Conservation (phyloP, 2,329 filamentous ascomycete species). For the Cordyceps militaris region DNA sequence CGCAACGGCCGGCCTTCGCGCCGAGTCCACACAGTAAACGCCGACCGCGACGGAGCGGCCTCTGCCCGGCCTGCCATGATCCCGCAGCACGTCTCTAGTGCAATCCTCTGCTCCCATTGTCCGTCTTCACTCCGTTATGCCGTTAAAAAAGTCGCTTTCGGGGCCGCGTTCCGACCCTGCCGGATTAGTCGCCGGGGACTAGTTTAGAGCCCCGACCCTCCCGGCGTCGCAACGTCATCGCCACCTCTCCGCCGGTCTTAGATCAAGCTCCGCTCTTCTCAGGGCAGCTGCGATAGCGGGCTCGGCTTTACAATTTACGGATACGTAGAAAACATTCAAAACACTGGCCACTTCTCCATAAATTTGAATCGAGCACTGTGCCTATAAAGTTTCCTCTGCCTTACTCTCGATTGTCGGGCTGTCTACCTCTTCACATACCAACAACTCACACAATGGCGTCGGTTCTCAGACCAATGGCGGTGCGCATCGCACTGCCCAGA, state of each 20-base stretch:
- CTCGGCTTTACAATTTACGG: not conserved
- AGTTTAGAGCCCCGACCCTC: not conserved
- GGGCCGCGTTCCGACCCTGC: not conserved
- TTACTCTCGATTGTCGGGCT: not conserved
- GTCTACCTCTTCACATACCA: not conserved
- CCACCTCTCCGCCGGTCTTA: not conserved
- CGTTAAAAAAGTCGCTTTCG: not conserved
- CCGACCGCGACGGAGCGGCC: not conserved
- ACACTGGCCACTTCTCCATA: not conserved
- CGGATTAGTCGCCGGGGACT: not conserved
- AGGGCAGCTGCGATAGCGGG: conserved; percentile 1
- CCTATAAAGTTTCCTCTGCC: not conserved
- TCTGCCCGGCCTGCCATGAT: not conserved
- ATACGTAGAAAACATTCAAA: not conserved
- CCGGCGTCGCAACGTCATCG: conserved; percentile 1
- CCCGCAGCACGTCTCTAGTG: not conserved
- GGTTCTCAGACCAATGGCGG: not conserved
- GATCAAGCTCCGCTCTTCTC: not conserved
- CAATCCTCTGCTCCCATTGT: not conserved
- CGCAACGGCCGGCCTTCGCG: not conserved
- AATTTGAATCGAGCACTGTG: not conserved
- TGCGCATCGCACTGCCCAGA: not conserved
- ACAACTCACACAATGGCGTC: not conserved
- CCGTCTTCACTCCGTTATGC: not conserved
- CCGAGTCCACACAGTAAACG: not conserved